Percentiles rank a stretch among this genome's conserved stretches.
phyloP scores from a whole-genome alignment of 2,329 filamentous ascomycete genomes.

The Helminthosporium solani region DNA sequence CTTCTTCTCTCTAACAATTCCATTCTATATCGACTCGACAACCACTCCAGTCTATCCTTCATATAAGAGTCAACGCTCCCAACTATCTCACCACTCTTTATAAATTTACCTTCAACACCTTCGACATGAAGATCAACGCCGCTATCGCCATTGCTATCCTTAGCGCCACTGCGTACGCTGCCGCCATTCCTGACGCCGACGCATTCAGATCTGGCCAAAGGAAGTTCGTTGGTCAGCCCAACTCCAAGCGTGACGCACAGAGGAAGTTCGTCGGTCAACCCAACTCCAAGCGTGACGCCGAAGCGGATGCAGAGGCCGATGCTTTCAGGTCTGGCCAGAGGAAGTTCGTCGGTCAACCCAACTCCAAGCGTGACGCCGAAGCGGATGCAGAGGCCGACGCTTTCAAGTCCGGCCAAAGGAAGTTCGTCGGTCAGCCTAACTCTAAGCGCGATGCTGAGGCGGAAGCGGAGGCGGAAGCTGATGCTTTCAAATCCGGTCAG shows the following conservation, averaged over 20 bases:
- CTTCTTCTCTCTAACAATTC: slow-evolving; percentile 2
- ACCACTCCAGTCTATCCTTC: slow-evolving; percentile 10
- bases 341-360: slow-evolving; percentile 16
- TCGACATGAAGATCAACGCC: slow-evolving; percentile 52
- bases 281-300: slow-evolving; percentile 34
- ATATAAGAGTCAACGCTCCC: slow-evolving; percentile 4
- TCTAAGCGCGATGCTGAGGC: slow-evolving; percentile 35
- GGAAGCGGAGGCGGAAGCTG: slow-evolving; percentile 17
- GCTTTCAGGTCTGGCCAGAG: not conserved
- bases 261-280: slow-evolving; percentile 15
- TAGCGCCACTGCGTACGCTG: slow-evolving; percentile 43
- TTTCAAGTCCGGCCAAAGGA: not conserved
- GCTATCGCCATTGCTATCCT: slow-evolving; percentile 45
- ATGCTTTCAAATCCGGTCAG: no score
- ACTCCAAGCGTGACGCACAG: no score
- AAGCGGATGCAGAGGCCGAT: slow-evolving; percentile 24
- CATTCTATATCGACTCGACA: slow-evolving; percentile 13
- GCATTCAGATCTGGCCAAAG: slow-evolving; percentile 23
- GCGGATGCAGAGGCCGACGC: no score
- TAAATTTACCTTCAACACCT: slow-evolving; percentile 13
- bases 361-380: slow-evolving; percentile 36
- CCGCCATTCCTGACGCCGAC: slow-evolving; percentile 42
- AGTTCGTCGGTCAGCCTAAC: slow-evolving; percentile 19
- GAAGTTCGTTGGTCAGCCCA: slow-evolving; percentile 17
- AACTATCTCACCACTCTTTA: slow-evolving; percentile 16